These are phyloP conservation scores for Eustoma russellianum DNA, from an alignment of 257 asterid species.

Conservation along the genomic window DNA sequence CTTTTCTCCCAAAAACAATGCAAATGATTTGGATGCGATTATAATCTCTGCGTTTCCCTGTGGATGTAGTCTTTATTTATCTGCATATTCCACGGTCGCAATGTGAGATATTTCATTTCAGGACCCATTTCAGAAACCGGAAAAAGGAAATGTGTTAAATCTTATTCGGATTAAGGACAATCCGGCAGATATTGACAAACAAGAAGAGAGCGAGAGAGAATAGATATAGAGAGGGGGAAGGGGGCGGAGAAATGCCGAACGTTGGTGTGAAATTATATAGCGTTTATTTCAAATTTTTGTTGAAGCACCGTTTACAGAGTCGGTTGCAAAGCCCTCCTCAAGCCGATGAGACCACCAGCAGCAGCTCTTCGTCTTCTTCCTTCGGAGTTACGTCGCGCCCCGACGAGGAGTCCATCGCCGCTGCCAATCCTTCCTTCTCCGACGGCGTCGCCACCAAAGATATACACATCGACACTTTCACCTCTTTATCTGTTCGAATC, in stretches of 20 bases:
- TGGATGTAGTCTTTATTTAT: slow-evolving; percentile 15
- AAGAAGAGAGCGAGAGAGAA: slow-evolving; percentile 9
- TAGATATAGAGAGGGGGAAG: slow-evolving; percentile 5
- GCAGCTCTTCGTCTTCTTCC: slow-evolving; percentile 9
- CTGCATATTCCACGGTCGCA: neutral
- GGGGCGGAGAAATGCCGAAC: slow-evolving; percentile 70
- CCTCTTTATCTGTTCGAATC: slow-evolving; percentile 65
- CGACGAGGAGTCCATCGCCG: slow-evolving; percentile 54
- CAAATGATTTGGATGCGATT: neutral
- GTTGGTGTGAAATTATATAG: slow-evolving; percentile 85
- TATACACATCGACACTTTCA: slow-evolving; percentile 75
- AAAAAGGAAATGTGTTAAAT: neutral
- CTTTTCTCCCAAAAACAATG: neutral
- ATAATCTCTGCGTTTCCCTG: neutral
- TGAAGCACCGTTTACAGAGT: slow-evolving; percentile 81
- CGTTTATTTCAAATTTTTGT: slow-evolving; percentile 78
- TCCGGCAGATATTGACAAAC: too few relatives aligned
- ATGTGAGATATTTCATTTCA: neutral
- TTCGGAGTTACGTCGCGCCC: slow-evolving; percentile 92
- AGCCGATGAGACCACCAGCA: slow-evolving; percentile 18
- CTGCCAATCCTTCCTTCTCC: slow-evolving; percentile 71
- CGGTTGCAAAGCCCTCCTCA: slow-evolving; percentile 44
- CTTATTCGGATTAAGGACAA: neutral
- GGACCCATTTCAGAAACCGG: slow-evolving; percentile 1
- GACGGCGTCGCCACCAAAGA: slow-evolving; percentile 97